Evolutionary conservation across 148 eudicot species (phyloP), one percentile per base, ranked within the genome.

Genomic region (Linanthus parryae): DNA sequence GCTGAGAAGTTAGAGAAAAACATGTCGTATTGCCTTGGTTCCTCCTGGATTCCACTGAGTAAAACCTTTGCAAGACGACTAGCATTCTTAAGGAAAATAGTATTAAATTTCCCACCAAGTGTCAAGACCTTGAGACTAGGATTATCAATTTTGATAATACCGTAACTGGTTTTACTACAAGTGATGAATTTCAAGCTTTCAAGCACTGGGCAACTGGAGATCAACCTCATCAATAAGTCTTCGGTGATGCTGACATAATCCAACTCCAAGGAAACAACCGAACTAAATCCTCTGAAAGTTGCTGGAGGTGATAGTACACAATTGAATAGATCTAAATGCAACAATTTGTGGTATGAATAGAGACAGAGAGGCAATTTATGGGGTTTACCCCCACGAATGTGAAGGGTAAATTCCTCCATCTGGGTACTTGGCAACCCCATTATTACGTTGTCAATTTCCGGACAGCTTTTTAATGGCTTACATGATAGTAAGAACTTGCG

Each of bases 241-340:
- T 50, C 39, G 11, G 44, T 12, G 16, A 65, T 23, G 4, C 18
- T 13, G 10, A 57, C 62, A 12, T 27, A 23, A 30, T 16, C 25
- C 2, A 65, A 54, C 8, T 29, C 47, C 14, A 65, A 25, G 14
- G 26, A 18, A 7, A 6, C 47, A 13, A 65, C 20, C 20, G 31
- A 39, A 44, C 35, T 43, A 21, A 65, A 57, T 40, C 69, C 69
- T 30, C 23, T 48, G 13, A 50, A 57, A n/a, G 27, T 47, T 14
- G 26, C 33, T 1, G 19, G 43, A 17, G 57, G 62, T 22, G 29
- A 31, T 15, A 65, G 33, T 12, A 22, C 52, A 26, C 69, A 65
- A 37, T 57, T 56, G n/a, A 24, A 17, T 6, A 65, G 51, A 28
- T 31, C 39, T 54, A 65, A 27, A 33, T 40, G n/a, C 16, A 48